Evolutionary conservation across 1,284 basidiomycete species (phyloP).

Genomic region (Irpex rosettiformis): DNA sequence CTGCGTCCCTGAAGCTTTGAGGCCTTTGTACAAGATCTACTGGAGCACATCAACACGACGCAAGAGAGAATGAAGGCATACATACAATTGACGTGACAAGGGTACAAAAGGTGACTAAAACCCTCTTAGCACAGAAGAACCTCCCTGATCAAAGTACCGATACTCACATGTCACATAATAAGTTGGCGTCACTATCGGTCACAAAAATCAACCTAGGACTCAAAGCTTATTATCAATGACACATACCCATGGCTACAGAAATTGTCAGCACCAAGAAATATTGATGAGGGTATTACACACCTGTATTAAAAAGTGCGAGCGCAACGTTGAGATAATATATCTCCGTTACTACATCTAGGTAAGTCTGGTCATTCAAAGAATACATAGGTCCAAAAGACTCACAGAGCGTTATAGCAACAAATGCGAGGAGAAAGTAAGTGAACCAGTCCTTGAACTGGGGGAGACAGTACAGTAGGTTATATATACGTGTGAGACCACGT

Average conservation of each 20-base stretch:
- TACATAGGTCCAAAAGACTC: slow-evolving; percentile 9
- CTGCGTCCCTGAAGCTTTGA: slow-evolving; percentile 48
- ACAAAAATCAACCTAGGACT: not conserved
- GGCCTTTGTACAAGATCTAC: slow-evolving; percentile 60
- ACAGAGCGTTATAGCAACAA: slow-evolving; percentile 51
- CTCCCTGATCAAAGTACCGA: not conserved
- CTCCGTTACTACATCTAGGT: slow-evolving; percentile 36
- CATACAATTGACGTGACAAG: slow-evolving; percentile 45
- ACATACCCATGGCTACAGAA: slow-evolving; percentile 31
- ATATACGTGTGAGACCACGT: not conserved
- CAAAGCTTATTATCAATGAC: slow-evolving; percentile 20
- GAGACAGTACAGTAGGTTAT: not conserved
- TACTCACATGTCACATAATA: slow-evolving; percentile 54
- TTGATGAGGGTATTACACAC: slow-evolving; percentile 19
- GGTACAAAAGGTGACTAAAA: slow-evolving; percentile 48
- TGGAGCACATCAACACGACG: not conserved
- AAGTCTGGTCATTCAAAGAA: not conserved
- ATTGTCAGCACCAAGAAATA: slow-evolving; percentile 4
- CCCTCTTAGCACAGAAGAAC: not conserved
- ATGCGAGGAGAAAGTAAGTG: slow-evolving; percentile 53
- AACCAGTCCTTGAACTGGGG: slow-evolving; percentile 56
- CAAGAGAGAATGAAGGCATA: not conserved
- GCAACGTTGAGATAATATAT: slow-evolving; percentile 72
- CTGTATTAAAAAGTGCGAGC: slow-evolving; percentile 64
- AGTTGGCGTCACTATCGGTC: slow-evolving; percentile 45